Base-by-base conservation (phyloP, 192 early-diverging fungal genomes). In the Backusella circina region DNA sequence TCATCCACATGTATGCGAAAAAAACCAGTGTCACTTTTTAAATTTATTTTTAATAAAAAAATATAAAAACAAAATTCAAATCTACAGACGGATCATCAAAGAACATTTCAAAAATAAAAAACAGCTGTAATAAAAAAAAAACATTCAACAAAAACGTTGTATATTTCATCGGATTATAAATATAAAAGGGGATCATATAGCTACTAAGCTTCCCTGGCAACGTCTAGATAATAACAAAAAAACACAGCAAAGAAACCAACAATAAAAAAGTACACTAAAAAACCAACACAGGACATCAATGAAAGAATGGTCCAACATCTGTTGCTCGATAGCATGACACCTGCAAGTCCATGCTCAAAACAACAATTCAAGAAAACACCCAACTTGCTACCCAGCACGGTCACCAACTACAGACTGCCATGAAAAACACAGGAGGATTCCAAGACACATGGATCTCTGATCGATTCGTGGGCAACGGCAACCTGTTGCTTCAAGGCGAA, bases 361-460 rank as follows among this genome's bases (percentile, higher is more conserved):
- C n/a, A n/a, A n/a, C n/a, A n/a, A n/a, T n/a, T 96, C 80, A 99
- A 91, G 81, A 88, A 85, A 44, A 87, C 85, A 71, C 93, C 93
- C 77, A 97, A 85, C n/a, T 41, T 93, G 85, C 89, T 91, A 92
- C 88, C 97, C 96, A 88, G 96, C 93, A 72, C 86, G 90, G 83
- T 97, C 97, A 85, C 97, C 95, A 70, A 99, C 89, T n/a, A 32
- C 85, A 86, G 74, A 91, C 88, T 86, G n/a, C 97, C 97, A 81
- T 99, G 94, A 79, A 96, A 95, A 51, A 97, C 96, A 96, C 97
- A 99, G 41, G 93, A 93, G 88, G n/a, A n/a, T n/a, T 99, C 97
- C 26, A 99, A 88, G 70, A 93, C 90, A n/a, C n/a, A n/a, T n/a
- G n/a, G 18, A 84, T 67, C 91, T 97, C n/a, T 97, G 80, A 95